Evolutionary conservation across 805 yeast genomes (phyloP), one percentile per base, ranked within the genome.

Genomic region (Saturnispora galanensis): DNA sequence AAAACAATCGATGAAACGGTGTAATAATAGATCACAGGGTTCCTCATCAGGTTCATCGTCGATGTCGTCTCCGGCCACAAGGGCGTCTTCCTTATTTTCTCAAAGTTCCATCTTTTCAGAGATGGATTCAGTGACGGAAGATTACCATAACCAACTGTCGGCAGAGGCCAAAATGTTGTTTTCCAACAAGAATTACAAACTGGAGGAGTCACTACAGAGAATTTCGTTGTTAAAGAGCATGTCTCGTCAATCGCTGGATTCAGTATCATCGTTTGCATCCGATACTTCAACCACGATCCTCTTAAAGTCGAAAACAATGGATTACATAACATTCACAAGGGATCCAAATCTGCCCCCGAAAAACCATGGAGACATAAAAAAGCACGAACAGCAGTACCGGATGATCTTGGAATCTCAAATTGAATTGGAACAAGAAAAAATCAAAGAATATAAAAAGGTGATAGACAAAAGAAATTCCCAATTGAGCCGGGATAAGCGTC

Each of bases 301-400:
- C 15, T 18, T 35, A 11, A 39, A 39, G 12, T 44, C 47, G 3
- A 39, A 44, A 11, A 39, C 47, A 11, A 28, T 35, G 15, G 50
- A 56, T 10, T 54, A 62, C 44, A 50, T 68, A 11, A 59, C 81
- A 0, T 64, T 67, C 18, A 79, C 88, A 0, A 63, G 90, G 44
- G 88, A 84, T 21, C 60, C 70, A 1, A 73, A 77, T 65, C 60
- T 82, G 33, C 89, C 90, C 0, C 85, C 87, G 37, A 82, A 82
- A 56, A 60, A 73, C 21, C 56, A 60, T 13, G 58, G 62, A 15
- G 88, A 82, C 52, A 70, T 73, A 13, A 44, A 58, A 28, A 74
- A 69, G 47, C 89, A 82, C 55, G 65, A 73, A 36, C 60, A 61
- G 36, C 79, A 77, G 53, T 77, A 73, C 46, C 73, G 76, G 43